These are phyloP conservation scores for Sanguinoderma infundibulare DNA, from an alignment of 1,284 basidiomycete genomes.

Conservation along the genomic window DNA sequence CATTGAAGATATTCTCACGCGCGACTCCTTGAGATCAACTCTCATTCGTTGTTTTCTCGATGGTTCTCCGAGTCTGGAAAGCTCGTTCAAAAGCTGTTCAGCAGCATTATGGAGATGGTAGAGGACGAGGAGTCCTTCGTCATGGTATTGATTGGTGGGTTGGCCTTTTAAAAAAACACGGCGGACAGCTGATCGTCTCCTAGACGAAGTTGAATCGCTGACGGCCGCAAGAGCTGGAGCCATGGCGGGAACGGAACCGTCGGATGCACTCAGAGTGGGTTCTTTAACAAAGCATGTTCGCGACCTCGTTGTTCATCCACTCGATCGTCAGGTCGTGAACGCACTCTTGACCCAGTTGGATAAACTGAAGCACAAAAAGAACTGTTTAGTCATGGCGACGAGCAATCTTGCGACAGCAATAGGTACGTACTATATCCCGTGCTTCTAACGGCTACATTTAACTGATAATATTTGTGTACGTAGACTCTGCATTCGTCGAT, in stretches of 20 bases:
- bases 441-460: neutral
- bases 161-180: neutral
- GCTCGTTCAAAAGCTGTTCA: constrained; percentile 93
- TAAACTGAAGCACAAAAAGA: constrained; percentile 91
- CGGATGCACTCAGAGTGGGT: constrained; percentile 89
- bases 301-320: neutral
- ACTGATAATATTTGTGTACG: neutral
- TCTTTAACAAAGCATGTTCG: neutral
- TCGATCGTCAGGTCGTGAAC: constrained; percentile 82
- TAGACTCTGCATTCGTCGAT: constrained; percentile 95
- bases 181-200: neutral
- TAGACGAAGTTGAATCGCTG: constrained; percentile 96
- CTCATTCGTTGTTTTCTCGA: constrained; percentile 93
- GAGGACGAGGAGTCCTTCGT: constrained; percentile 93
- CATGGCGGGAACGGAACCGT: constrained; percentile 92
- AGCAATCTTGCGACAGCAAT: constrained; percentile 96
- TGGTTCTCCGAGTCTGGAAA: constrained; percentile 99
- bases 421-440: constrained; percentile 54
- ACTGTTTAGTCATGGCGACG: constrained; percentile 96
- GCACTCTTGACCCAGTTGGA: constrained; percentile 97
- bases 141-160: constrained; percentile 88
- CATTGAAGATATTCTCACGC: constrained; percentile 79
- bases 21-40: constrained; percentile 95
- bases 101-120: constrained; percentile 84
- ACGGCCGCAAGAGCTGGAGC: constrained; percentile 95